These are phyloP conservation scores for Solanum tarijense DNA, from an alignment of 257 asterid species.

Conservation along the genomic window DNA sequence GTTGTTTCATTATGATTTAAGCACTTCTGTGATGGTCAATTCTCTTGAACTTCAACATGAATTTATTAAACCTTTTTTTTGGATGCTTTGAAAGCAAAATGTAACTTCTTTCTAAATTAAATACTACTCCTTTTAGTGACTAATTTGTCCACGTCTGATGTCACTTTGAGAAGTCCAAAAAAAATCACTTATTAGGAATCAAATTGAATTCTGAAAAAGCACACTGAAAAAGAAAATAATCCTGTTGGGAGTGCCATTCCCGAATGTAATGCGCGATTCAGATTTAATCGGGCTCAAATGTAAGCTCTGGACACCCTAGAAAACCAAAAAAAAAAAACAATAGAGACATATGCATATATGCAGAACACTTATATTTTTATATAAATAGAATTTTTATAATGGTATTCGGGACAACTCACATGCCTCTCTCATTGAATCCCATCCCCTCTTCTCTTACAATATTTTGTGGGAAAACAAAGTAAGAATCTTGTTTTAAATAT, in stretches of 20 bases:
- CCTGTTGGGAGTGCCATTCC: too few relatives aligned
- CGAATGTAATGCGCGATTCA: too few relatives aligned
- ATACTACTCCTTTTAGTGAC: background rate
- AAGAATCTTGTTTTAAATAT: background rate
- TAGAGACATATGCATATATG: background rate
- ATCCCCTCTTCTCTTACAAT: background rate
- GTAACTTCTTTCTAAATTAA: background rate
- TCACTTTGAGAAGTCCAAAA: background rate
- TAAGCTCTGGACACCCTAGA: rapidly evolving
- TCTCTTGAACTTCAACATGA: background rate
- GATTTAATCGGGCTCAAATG: too few relatives aligned
- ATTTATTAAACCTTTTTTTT: background rate
- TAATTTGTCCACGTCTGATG: background rate
- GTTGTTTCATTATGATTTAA: background rate
- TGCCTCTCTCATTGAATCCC: background rate
- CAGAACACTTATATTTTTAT: background rate
- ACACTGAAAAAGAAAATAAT: background rate
- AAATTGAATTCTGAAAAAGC: background rate
- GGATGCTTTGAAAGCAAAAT: background rate
- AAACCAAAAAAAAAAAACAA: too few relatives aligned
- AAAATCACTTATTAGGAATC: background rate
- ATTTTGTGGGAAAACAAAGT: background rate
- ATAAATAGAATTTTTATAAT: background rate
- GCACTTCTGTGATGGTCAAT: background rate
- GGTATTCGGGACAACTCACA: background rate